A percentile compares a stretch with the other conserved stretches of the same genome.
Conservation (phyloP, 108 stramenopile genomes). For the Licmophora abbreviata region DNA sequence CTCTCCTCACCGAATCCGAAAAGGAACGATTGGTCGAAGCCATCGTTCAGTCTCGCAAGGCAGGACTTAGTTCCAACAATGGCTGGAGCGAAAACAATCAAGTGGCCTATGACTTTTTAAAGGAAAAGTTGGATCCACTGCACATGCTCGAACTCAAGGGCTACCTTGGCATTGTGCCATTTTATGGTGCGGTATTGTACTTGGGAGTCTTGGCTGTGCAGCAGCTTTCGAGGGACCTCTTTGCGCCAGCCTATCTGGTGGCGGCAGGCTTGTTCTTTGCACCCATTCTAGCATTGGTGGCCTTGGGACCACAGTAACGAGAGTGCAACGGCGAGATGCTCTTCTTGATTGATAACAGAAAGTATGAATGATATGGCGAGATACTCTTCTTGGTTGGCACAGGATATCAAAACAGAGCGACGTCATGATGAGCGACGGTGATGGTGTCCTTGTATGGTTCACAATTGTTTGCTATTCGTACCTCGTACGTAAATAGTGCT, state of each 20-base stretch:
- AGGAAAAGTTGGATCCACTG: constrained; percentile 61
- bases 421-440: no score
- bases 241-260: constrained; percentile 57
- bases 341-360: no score
- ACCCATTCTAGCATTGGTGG: constrained; percentile 49
- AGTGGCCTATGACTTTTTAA: constrained; percentile 52
- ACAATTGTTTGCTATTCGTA: no score
- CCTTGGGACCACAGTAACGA: constrained; percentile 41
- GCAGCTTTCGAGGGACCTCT: constrained; percentile 46
- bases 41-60: constrained; percentile 44
- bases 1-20: constrained; percentile 61
- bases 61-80: constrained; percentile 21
- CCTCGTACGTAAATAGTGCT: no score
- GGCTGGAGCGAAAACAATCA: constrained; percentile 65
- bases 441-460: no score
- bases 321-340: no score
- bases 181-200: constrained; percentile 59
- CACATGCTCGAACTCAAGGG: constrained; percentile 65
- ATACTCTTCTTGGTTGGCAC: no score
- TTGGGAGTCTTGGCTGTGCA: constrained; percentile 67
- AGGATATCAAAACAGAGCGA: no score
- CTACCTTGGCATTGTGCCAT: constrained; percentile 58
- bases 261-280: constrained; percentile 55
- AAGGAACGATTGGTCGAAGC: constrained; percentile 63
- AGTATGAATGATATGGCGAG: no score